These are phyloP conservation scores for Lachnellula occidentalis DNA, from an alignment of 2,329 filamentous ascomycete genomes.

Conservation along the genomic window DNA sequence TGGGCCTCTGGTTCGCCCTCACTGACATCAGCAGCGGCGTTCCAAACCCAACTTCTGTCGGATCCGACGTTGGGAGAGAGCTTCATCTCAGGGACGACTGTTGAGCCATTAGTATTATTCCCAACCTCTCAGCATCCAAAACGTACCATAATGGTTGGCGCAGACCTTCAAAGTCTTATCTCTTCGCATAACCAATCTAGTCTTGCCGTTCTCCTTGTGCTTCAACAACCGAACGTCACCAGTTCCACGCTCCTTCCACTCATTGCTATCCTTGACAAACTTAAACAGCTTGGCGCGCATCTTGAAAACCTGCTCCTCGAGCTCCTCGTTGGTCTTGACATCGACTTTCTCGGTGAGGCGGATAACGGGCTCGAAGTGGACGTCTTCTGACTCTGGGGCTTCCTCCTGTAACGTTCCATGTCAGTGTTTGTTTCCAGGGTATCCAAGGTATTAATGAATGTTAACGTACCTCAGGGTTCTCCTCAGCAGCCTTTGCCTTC, in stretches of 20 bases:
- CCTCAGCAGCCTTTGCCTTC: conserved; percentile 43
- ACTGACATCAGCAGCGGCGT: conserved; percentile 92
- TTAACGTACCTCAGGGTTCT: conserved; percentile 30
- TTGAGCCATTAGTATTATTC: conserved; percentile 14
- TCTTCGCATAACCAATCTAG: conserved; percentile 93
- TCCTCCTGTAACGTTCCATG: conserved; percentile 48
- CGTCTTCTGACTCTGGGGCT: conserved; percentile 80
- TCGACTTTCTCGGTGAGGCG: conserved; percentile 96
- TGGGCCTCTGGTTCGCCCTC: conserved; percentile 96
- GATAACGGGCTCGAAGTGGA: conserved; percentile 96
- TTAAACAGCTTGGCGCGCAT: conserved; percentile 99
- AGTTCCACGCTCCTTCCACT: conserved; percentile 99
- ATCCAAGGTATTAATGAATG: background rate
- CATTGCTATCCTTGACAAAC: conserved; percentile 83
- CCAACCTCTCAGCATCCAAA: background rate
- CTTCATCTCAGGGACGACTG: conserved; percentile 98
- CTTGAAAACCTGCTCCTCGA: conserved; percentile 97
- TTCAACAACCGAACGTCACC: conserved; percentile 94
- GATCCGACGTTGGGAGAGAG: conserved; percentile 96
- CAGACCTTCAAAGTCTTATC: conserved; percentile 99
- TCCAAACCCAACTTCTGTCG: conserved; percentile 99
- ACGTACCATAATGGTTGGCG: conserved; percentile 98
- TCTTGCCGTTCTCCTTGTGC: conserved; percentile 99
- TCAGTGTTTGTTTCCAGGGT: conserved; percentile 10
- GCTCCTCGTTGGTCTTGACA: conserved; percentile 96